A percentile compares a stretch with the other conserved stretches of the same genome.
phyloP scores from a whole-genome alignment of 2,329 filamentous ascomycete genomes.

The Sclerotinia sclerotiorum region DNA sequence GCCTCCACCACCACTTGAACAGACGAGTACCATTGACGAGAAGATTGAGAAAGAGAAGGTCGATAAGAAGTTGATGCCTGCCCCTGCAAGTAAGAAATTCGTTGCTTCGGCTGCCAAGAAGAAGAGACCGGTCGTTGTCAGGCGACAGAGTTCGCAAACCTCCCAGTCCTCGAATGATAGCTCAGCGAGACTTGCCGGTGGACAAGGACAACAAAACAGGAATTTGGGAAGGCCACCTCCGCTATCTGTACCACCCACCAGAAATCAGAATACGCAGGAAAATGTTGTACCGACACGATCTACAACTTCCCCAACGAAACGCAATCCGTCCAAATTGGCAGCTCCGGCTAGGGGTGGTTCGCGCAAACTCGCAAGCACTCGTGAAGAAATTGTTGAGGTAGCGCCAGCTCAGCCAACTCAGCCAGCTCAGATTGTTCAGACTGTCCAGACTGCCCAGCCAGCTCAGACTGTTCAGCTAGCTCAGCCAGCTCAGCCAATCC shows the following conservation, averaged over 20 bases:
- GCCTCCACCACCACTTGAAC: conserved; percentile 30
- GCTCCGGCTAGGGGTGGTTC: neutral
- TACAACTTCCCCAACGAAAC: conserved; percentile 18
- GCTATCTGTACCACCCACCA: conserved; percentile 2
- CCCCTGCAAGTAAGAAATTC: conserved; percentile 43
- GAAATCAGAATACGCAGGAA: conserved; percentile 14
- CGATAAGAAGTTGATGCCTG: conserved; percentile 23
- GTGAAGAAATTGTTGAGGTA: conserved; percentile 11
- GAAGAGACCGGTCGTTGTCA: conserved; percentile 48
- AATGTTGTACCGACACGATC: conserved; percentile 3
- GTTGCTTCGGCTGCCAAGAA: conserved; percentile 47
- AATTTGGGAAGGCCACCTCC: conserved; percentile 6
- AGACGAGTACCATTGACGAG: conserved; percentile 26
- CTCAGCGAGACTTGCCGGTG: conserved; percentile 21
- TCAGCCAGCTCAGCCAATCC: neutral
- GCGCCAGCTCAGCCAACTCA: neutral
- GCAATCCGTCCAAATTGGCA: conserved; percentile 1
- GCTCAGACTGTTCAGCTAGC: neutral
- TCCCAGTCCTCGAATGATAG: conserved; percentile 43
- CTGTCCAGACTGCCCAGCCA: neutral
- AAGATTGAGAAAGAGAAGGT: conserved; percentile 26
- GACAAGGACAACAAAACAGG: conserved; percentile 6
- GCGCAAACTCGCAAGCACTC: conserved; percentile 22
- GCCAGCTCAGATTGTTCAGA: neutral
- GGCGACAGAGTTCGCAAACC: conserved; percentile 51